Percentiles rank a stretch among this genome's conserved stretches.
These are phyloP conservation scores for Pyrenochaeta sp. DNA, from an alignment of 2,329 filamentous ascomycete species.

Conservation along the genomic window DNA sequence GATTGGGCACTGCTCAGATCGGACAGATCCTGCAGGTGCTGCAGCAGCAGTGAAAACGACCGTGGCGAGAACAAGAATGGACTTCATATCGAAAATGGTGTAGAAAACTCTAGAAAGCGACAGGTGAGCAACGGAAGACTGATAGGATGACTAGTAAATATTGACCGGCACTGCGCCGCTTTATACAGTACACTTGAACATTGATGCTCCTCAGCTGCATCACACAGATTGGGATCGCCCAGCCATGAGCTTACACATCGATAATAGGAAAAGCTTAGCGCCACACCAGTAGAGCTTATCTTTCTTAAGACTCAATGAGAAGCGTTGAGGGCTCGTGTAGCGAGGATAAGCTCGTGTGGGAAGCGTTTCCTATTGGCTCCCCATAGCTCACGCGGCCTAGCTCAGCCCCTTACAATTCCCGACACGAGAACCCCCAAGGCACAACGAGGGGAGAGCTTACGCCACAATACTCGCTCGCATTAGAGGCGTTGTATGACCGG, in stretches of 20 bases:
- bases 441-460: not conserved
- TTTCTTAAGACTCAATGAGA: slow-evolving; percentile 4
- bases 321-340: not conserved
- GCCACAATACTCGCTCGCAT: slow-evolving; percentile 7
- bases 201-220: too few relatives aligned
- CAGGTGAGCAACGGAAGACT: not conserved
- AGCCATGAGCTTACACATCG: too few relatives aligned
- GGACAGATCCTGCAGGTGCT: not conserved
- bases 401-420: slow-evolving; percentile 1
- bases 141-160: too few relatives aligned
- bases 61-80: slow-evolving; percentile 7
- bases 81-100: slow-evolving; percentile 15
- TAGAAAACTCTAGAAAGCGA: not conserved
- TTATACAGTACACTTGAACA: too few relatives aligned
- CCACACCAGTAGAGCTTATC: not conserved
- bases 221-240: too few relatives aligned
- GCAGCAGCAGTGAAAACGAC: slow-evolving; percentile 5
- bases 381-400: slow-evolving; percentile 1
- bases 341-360: not conserved
- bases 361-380: too few relatives aligned
- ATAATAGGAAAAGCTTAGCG: too few relatives aligned
- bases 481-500: too few relatives aligned
- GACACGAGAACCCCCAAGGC: slow-evolving; percentile 2
- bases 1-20: slow-evolving; percentile 7
- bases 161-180: too few relatives aligned